phyloP scores from a whole-genome alignment of 2,329 filamentous ascomycete species.

The Alternaria angustiovoidea region DNA sequence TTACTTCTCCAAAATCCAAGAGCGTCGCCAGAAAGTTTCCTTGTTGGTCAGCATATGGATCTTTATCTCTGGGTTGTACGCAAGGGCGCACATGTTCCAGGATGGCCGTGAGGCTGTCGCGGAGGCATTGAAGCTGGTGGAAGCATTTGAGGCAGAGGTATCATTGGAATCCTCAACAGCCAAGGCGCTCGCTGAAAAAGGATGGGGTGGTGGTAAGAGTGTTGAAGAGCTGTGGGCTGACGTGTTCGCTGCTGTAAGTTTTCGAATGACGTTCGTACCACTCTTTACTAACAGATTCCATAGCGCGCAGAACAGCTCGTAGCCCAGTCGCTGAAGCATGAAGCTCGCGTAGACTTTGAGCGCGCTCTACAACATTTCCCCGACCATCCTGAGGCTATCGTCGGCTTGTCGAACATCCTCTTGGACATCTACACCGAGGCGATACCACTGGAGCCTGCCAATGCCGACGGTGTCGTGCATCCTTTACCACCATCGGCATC shows the following conservation, averaged over 20 bases:
- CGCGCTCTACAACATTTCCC: constrained; percentile 79
- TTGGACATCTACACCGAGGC: constrained; percentile 81
- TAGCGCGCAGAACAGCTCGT: constrained; percentile 74
- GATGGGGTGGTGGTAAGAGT: constrained; percentile 83
- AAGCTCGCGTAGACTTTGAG: constrained; percentile 81
- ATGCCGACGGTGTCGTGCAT: constrained; percentile 28
- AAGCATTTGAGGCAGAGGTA: constrained; percentile 73
- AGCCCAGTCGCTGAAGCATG: constrained; percentile 68
- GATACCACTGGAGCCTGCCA: constrained; percentile 65
- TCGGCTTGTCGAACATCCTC: constrained; percentile 84
- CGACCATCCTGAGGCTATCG: constrained; percentile 80
- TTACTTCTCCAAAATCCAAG: constrained; percentile 60
- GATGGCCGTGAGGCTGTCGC: constrained; percentile 81
- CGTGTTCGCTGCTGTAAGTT: constrained; percentile 77
- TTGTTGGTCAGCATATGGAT: constrained; percentile 85
- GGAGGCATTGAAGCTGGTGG: constrained; percentile 81
- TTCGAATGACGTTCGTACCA: too few relatives aligned
- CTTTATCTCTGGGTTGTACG: constrained; percentile 87
- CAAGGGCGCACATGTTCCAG: constrained; percentile 78
- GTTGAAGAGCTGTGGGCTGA: constrained; percentile 87
- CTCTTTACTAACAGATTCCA: constrained; percentile 6
- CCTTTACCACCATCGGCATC: constrained; percentile 17
- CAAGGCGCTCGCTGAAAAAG: constrained; percentile 67
- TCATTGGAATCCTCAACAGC: constrained; percentile 69
- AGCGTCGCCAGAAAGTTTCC: constrained; percentile 63